These are phyloP conservation scores for Daldinia caldariorum DNA, from an alignment of 495 filamentous ascomycete species.

Conservation along the genomic window DNA sequence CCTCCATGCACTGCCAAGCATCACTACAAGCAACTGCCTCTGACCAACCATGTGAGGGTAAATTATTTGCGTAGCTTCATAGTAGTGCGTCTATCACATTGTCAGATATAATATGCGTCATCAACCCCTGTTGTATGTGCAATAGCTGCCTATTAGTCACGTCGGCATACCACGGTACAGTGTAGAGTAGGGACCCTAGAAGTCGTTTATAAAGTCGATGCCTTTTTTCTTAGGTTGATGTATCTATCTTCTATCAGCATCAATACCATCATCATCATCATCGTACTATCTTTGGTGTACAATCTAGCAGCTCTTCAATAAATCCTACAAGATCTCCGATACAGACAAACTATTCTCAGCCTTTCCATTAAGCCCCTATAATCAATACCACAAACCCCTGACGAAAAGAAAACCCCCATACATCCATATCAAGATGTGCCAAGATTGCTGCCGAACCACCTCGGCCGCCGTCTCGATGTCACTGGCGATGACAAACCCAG, in stretches of 20 bases:
- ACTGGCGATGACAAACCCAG: slow-evolving; percentile 41
- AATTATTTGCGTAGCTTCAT: slow-evolving; percentile 10
- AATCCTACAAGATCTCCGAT: not conserved
- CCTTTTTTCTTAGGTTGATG: slow-evolving; percentile 24
- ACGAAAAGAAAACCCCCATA: not conserved
- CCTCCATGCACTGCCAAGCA: slow-evolving; percentile 6
- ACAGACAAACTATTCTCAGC: not conserved
- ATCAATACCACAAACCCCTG: not conserved
- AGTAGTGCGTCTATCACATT: slow-evolving; percentile 1
- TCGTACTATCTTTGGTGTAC: not conserved
- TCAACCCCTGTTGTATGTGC: not conserved
- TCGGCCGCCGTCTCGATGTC: slow-evolving; percentile 33
- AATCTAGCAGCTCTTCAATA: not conserved
- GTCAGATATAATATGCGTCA: slow-evolving; percentile 9
- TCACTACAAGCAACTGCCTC: slow-evolving; percentile 1
- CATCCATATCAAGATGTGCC: slow-evolving; percentile 31
- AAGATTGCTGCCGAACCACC: slow-evolving; percentile 22
- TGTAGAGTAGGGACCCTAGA: not conserved
- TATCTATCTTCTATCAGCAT: not conserved
- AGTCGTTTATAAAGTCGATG: slow-evolving; percentile 24
- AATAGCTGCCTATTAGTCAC: slow-evolving; percentile 25
- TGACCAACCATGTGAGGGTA: slow-evolving; percentile 13
- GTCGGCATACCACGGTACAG: not conserved
- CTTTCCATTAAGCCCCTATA: not conserved
- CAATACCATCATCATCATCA: not conserved